Base-by-base conservation (phyloP, 768 basidiomycete species). In the Phylloporus sp. region DNA sequence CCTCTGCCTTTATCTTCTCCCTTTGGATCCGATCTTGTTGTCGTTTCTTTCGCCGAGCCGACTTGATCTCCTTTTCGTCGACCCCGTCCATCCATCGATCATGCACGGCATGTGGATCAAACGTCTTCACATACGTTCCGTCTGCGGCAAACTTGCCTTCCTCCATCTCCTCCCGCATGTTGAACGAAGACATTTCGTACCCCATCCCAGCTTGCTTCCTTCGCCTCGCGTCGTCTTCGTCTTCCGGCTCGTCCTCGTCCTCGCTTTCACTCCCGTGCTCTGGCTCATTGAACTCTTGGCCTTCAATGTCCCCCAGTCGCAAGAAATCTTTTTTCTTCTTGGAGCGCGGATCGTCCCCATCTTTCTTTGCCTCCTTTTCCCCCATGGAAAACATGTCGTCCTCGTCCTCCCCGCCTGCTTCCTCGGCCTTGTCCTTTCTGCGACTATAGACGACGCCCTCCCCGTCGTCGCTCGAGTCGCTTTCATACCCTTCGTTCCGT, bases 161-260 rank as follows among this genome's bases (percentile, higher is more conserved):
- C 61, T 91, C 86, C 86, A 98, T 94, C 75, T 99, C 96, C 58
- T 90, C 86, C 53, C 93, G 85, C 95, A 99, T 98, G 66, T 99
- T 95, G 81, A 99, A 99, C 22, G 90, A 88, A 4, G 89, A 93
- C 9, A 99, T 56, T 61, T 94, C 87, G 68, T 71, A 95, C 3
- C 95, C 96, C 95, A 99, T 97, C 11, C 85, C 86, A 31, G 75
- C 81, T 65, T 89, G 90, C 70, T 78, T 82, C 61, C 76, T 70
- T 56, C 83, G 78, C 58, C 78, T 77, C n/a, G 76, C 81, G 42
- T 87, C 86, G 62, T 92, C 86, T 59, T 93, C 86, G 60, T 92
- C 79, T 51, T 71, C 72, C 6, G 70, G 73, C 44, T 70, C 75
- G 29, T 31, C 71, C 0, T 69, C 79, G 0, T 73, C 73, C 4